Evolutionary conservation across 2,329 filamentous ascomycete genomes (phyloP).

Genomic region (Botryotinia globosa): DNA sequence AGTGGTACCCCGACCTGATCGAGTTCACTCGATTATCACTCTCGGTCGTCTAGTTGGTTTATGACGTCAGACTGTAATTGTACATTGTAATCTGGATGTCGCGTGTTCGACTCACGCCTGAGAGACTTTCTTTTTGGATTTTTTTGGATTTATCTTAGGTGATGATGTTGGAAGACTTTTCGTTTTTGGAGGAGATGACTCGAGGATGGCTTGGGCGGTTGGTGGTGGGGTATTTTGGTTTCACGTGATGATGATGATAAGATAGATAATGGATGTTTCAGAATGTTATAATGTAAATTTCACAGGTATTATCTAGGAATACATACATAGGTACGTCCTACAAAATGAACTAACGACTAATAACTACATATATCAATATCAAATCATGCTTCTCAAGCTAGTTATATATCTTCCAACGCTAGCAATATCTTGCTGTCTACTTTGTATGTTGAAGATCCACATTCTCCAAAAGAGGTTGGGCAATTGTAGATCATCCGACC

Average conservation of each 20-base stretch:
- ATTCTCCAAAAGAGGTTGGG: background rate
- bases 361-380: too few relatives aligned
- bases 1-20: background rate
- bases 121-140: background rate
- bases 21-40: conserved; percentile 12
- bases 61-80: conserved; percentile 16
- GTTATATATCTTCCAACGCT: too few relatives aligned
- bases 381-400: too few relatives aligned
- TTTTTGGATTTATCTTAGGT: background rate
- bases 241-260: background rate
- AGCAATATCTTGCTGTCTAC: too few relatives aligned
- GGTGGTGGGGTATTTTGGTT: background rate
- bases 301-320: too few relatives aligned
- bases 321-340: too few relatives aligned
- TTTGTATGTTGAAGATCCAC: too few relatives aligned
- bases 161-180: background rate
- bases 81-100: conserved; percentile 10
- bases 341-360: too few relatives aligned
- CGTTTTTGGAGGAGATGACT: background rate
- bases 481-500: background rate
- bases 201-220: background rate
- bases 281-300: too few relatives aligned
- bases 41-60: conserved; percentile 11
- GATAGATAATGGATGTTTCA: background rate
- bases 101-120: conserved; percentile 13